Evolutionary conservation across 1,139 yeast genomes (phyloP).

Genomic region (Blastobotrys elegans): DNA sequence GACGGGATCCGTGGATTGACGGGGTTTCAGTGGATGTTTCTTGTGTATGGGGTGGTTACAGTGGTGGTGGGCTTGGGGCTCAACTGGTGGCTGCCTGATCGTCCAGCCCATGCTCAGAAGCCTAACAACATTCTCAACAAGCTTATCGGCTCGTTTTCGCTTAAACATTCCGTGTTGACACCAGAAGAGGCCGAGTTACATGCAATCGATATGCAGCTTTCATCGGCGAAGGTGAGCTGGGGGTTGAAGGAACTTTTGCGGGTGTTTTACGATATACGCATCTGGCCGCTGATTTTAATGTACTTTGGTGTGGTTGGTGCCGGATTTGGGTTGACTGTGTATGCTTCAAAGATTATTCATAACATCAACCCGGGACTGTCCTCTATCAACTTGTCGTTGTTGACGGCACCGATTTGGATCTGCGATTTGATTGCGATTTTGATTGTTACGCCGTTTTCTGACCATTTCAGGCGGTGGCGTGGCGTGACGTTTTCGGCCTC

Average conservation of each 20-base stretch:
- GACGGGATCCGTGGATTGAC: slow-evolving; percentile 63
- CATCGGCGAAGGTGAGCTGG: slow-evolving; percentile 51
- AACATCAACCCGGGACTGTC: slow-evolving; percentile 58
- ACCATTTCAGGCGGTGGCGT: slow-evolving; percentile 53
- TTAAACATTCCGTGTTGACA: slow-evolving; percentile 41
- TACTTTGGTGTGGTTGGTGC: slow-evolving; percentile 90
- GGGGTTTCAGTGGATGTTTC: slow-evolving; percentile 88
- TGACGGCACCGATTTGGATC: slow-evolving; percentile 88
- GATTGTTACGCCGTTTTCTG: slow-evolving; percentile 74
- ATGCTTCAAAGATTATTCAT: slow-evolving; percentile 75
- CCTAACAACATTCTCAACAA: slow-evolving; percentile 5
- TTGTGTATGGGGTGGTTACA: slow-evolving; percentile 73
- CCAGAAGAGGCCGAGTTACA: slow-evolving; percentile 54
- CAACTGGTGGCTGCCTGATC: slow-evolving; percentile 83
- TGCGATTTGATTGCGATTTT: slow-evolving; percentile 79
- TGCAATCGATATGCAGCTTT: slow-evolving; percentile 54
- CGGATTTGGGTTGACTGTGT: slow-evolving; percentile 79
- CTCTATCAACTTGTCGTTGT: slow-evolving; percentile 64
- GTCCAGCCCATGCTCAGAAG: slow-evolving; percentile 36
- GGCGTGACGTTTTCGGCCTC: slow-evolving; percentile 59
- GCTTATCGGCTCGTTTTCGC: slow-evolving; percentile 1
- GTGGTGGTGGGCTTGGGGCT: slow-evolving; percentile 58
- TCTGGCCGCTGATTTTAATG: slow-evolving; percentile 82
- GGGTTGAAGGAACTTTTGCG: slow-evolving; percentile 51
- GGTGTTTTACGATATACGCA: slow-evolving; percentile 58